Evolutionary conservation across 1,284 basidiomycete species (phyloP).

Genomic region (Boletellus deceptivus): DNA sequence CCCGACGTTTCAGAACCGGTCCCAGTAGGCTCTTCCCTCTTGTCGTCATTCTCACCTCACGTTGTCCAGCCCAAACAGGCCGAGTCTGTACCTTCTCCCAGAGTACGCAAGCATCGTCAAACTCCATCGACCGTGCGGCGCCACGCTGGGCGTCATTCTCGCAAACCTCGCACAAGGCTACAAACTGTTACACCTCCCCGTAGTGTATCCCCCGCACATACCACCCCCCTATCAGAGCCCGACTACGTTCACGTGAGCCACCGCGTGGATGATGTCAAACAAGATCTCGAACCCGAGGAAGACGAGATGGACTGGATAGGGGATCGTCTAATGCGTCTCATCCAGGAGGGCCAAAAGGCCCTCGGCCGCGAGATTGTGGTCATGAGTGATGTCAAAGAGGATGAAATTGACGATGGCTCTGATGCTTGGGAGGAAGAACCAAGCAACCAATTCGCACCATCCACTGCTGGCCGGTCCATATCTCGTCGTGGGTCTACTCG

Average conservation of each 20-base stretch:
- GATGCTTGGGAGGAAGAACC: conserved; percentile 67
- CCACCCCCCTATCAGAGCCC: conserved; percentile 37
- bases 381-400: conserved; percentile 66
- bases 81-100: conserved; percentile 17
- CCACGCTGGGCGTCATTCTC: conserved; percentile 34
- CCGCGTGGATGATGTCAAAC: conserved; percentile 12
- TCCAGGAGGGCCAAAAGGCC: conserved; percentile 71
- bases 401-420: conserved; percentile 70
- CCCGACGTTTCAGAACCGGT: conserved; percentile 19
- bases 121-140: conserved; percentile 33
- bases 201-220: conserved; percentile 27
- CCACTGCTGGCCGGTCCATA: conserved; percentile 21
- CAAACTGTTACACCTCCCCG: conserved; percentile 27
- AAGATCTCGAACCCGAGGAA: conserved; percentile 30
- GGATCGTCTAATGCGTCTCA: conserved; percentile 60
- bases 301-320: conserved; percentile 75
- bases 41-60: conserved; percentile 11
- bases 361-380: conserved; percentile 70
- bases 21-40: conserved; percentile 11
- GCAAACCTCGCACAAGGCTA: conserved; percentile 31
- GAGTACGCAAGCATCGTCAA: conserved; percentile 33
- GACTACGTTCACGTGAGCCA: conserved; percentile 33
- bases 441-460: neutral
- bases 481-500: conserved; percentile 30
- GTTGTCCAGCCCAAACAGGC: conserved; percentile 15